Percentiles rank a stretch among this genome's conserved stretches.
Evolutionary conservation across 768 basidiomycete genomes (phyloP).

Genomic region (Agaricus subrufescens): DNA sequence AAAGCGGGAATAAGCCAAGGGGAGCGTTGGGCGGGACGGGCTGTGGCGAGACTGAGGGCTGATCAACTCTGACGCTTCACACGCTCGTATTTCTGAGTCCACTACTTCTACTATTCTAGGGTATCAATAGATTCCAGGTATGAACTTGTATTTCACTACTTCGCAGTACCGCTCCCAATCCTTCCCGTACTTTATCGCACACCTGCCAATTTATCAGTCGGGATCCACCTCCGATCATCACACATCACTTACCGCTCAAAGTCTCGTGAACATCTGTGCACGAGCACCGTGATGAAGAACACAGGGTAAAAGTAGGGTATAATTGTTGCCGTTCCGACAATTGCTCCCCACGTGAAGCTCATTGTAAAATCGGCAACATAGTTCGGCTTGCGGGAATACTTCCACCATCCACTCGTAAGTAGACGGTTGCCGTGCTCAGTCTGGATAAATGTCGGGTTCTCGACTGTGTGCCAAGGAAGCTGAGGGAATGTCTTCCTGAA

Average conservation of each 20-base stretch:
- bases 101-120: background rate
- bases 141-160: constrained; percentile 87
- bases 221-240: background rate
- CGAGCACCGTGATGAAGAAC: constrained; percentile 91
- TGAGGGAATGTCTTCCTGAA: constrained; percentile 95
- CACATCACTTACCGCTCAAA: constrained; percentile 69
- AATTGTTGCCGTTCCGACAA: constrained; percentile 67
- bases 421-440: constrained; percentile 94
- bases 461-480: constrained; percentile 72
- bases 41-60: constrained; percentile 1
- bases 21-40: background rate
- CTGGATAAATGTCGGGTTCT: constrained; percentile 89
- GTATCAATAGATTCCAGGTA: constrained; percentile 75
- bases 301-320: constrained; percentile 97
- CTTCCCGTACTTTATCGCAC: constrained; percentile 87
- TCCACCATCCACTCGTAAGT: constrained; percentile 93
- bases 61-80: constrained; percentile 9
- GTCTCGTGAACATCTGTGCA: constrained; percentile 89
- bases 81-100: background rate
- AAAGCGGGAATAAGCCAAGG: background rate
- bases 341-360: constrained; percentile 80
- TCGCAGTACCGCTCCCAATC: constrained; percentile 91
- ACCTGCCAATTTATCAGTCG: constrained; percentile 33
- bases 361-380: constrained; percentile 92
- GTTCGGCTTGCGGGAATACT: constrained; percentile 91